Conservation (phyloP, 129 eudicot genomes). For the Helianthus annuus region DNA sequence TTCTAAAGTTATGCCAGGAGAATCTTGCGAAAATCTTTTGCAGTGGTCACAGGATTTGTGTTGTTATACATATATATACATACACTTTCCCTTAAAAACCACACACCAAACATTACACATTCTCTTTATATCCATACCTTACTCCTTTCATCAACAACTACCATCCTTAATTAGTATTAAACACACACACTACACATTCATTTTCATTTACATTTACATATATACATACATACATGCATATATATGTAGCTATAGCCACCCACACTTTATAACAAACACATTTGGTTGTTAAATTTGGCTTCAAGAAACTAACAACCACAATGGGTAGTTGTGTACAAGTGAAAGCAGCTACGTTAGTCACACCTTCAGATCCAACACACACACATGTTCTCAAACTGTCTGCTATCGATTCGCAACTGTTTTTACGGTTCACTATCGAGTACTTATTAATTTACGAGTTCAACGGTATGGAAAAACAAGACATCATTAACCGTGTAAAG, state of each 20-base stretch:
- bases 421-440: slow-evolving; percentile 68
- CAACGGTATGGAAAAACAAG: slow-evolving; percentile 16
- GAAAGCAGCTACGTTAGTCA: slow-evolving; percentile 49
- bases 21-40: slow-evolving; percentile 68
- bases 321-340: slow-evolving; percentile 43
- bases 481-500: slow-evolving; percentile 36
- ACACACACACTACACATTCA: background rate
- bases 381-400: slow-evolving; percentile 57
- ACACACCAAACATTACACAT: slow-evolving; percentile 15
- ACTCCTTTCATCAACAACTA: slow-evolving; percentile 1
- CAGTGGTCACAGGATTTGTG: slow-evolving; percentile 31
- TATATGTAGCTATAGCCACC: background rate
- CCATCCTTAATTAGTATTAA: background rate
- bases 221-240: background rate
- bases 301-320: background rate
- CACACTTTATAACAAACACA: background rate
- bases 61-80: background rate
- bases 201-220: background rate
- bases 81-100: slow-evolving; percentile 5
- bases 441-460: slow-evolving; percentile 57
- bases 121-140: slow-evolving; percentile 31
- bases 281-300: too few relatives aligned
- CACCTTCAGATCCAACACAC: slow-evolving; percentile 70
- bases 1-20: slow-evolving; percentile 54
- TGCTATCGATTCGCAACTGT: slow-evolving; percentile 70